Percentiles rank a stretch among this genome's conserved stretches.
Conservation (phyloP, 495 filamentous ascomycete genomes). For the Aspergillus saccharolyticus region DNA sequence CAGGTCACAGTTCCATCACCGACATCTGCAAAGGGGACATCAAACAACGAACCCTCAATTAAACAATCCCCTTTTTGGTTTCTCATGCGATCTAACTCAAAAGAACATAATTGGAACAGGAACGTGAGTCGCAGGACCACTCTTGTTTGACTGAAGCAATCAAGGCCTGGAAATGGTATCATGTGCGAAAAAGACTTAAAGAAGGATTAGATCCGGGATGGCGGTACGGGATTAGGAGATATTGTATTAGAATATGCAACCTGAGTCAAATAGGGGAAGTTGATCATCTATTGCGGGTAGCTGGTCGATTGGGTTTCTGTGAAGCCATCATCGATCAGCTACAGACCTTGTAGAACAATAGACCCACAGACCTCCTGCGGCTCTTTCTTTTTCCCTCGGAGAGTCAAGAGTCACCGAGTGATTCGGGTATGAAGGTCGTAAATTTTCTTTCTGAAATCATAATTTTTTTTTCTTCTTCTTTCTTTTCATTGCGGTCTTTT, state of each 20-base stretch:
- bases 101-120: conserved; percentile 27
- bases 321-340: conserved; percentile 29
- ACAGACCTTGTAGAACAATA: conserved; percentile 21
- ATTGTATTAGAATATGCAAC: conserved; percentile 37
- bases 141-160: conserved; percentile 34
- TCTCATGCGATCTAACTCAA: conserved; percentile 35
- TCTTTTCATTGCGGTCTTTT: conserved; percentile 2
- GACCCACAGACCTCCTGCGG: conserved; percentile 17
- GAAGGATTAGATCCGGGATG: conserved; percentile 30
- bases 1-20: conserved; percentile 18
- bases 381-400: background rate
- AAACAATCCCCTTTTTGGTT: conserved; percentile 14
- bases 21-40: conserved; percentile 15
- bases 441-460: conserved; percentile 13
- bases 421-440: conserved; percentile 11
- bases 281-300: conserved; percentile 41
- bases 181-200: conserved; percentile 35
- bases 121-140: conserved; percentile 32
- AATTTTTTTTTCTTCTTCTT: conserved; percentile 4
- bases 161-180: conserved; percentile 42
- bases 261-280: conserved; percentile 18
- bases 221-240: conserved; percentile 35
- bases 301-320: conserved; percentile 41
- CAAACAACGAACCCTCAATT: conserved; percentile 13
- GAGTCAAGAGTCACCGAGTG: conserved; percentile 1